Conservation (phyloP, 192 early-diverging fungal species). For the Backusella circina region DNA sequence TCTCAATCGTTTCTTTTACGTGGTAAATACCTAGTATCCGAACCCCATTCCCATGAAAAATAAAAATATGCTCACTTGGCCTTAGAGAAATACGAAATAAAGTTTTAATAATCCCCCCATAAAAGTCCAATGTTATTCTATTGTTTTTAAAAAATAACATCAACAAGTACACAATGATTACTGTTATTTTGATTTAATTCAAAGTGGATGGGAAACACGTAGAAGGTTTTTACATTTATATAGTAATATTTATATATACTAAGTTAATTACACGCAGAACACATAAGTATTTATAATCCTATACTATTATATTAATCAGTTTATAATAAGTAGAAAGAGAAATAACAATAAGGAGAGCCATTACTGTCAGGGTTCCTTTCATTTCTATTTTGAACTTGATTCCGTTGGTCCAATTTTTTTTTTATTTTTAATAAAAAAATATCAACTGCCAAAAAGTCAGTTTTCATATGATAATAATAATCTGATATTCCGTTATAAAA, state of each 20-base stretch:
- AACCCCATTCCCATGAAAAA: not conserved
- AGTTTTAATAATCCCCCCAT: not conserved
- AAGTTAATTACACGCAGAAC: too few species aligned
- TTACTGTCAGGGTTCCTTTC: not conserved
- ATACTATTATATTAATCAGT: not conserved
- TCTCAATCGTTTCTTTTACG: not conserved
- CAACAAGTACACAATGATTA: not conserved
- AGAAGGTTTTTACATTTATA: not conserved
- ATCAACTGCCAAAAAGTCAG: not conserved
- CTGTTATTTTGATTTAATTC: not conserved
- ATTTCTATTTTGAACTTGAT: not conserved
- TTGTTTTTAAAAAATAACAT: not conserved
- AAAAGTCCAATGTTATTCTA: not conserved
- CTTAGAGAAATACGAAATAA: not conserved
- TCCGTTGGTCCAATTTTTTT: not conserved
- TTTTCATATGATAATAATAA: not conserved
- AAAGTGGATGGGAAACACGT: not conserved
- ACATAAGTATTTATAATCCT: too few species aligned
- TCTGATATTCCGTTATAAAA: not conserved
- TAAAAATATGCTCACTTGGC: not conserved
- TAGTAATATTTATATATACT: not conserved
- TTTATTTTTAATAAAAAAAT: not conserved
- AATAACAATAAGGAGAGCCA: not conserved
- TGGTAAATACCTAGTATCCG: not conserved
- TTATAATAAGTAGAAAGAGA: not conserved